A percentile compares a stretch with the other conserved stretches of the same genome.
Conservation (phyloP, 805 yeast genomes). For the Cyberlindnera lachancei region DNA sequence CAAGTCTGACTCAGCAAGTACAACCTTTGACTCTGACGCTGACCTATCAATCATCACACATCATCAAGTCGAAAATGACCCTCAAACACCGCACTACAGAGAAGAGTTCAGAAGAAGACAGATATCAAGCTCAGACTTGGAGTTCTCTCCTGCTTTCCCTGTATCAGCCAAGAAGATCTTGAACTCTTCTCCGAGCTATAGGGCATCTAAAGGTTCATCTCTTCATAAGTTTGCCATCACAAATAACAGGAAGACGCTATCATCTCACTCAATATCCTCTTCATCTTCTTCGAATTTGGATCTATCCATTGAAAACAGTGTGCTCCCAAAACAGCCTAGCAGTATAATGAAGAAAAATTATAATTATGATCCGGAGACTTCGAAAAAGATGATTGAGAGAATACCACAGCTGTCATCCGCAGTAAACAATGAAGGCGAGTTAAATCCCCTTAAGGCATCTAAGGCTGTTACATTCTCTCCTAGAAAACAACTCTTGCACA, state of each 20-base stretch:
- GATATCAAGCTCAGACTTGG: constrained; percentile 1
- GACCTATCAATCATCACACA: constrained; percentile 15
- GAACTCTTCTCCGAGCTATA: constrained; percentile 1
- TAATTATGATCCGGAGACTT: constrained; percentile 16
- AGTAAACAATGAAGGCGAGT: constrained; percentile 18
- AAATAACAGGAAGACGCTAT: no score
- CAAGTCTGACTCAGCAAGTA: constrained; percentile 2
- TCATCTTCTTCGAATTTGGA: background rate
- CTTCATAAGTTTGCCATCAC: constrained; percentile 3
- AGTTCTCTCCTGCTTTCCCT: constrained; percentile 9
- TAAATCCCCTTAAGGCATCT: constrained; percentile 28
- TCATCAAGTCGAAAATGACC: constrained; percentile 16
- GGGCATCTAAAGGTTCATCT: background rate
- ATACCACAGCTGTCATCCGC: constrained; percentile 20
- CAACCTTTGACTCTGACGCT: constrained; percentile 2
- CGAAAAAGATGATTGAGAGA: constrained; percentile 10
- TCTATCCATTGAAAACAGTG: background rate
- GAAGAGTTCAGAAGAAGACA: constrained; percentile 8
- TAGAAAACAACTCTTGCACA: constrained; percentile 18
- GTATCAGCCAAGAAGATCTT: constrained; percentile 9
- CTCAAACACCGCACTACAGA: constrained; percentile 20
- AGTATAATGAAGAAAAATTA: constrained; percentile 20
- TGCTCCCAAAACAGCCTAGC: constrained; percentile 10
- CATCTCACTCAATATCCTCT: no score
- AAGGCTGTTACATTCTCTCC: constrained; percentile 30